These are phyloP conservation scores for Exophiala sp. DNA, from an alignment of 2,329 filamentous ascomycete species.

Conservation along the genomic window DNA sequence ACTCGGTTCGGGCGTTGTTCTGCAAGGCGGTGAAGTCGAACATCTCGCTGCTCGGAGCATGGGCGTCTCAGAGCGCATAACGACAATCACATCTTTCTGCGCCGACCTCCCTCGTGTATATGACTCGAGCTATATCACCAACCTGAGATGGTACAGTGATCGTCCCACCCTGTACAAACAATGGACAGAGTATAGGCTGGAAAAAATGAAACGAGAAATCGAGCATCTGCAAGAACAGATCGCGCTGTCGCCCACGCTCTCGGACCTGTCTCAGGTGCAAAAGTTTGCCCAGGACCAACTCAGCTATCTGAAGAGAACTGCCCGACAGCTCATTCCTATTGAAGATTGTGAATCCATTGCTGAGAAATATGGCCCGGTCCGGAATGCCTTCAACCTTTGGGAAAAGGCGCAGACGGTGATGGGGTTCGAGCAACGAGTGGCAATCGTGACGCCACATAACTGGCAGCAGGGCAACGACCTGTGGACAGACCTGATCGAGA, in stretches of 20 bases:
- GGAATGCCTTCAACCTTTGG: neutral
- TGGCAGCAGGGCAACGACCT: neutral
- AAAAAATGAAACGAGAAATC: conserved; percentile 9
- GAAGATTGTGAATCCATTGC: neutral
- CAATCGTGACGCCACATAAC: neutral
- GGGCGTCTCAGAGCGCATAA: conserved; percentile 61
- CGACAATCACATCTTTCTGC: conserved; percentile 63
- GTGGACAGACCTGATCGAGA: conserved; percentile 1
- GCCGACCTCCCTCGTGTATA: conserved; percentile 51
- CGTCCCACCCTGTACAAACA: conserved; percentile 57
- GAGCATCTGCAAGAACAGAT: neutral
- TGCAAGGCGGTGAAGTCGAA: conserved; percentile 64
- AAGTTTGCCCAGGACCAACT: conserved; percentile 4
- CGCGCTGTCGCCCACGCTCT: neutral
- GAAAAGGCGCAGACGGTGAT: neutral
- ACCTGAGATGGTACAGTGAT: conserved; percentile 56
- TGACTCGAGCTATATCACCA: conserved; percentile 60
- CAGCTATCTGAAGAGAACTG: conserved; percentile 4
- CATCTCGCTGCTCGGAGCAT: conserved; percentile 55
- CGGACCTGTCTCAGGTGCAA: conserved; percentile 1
- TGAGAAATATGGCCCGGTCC: neutral
- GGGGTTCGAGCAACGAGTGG: neutral
- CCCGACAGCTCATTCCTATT: conserved; percentile 1
- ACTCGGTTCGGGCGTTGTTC: conserved; percentile 55
- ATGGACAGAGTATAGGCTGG: conserved; percentile 59